Percentiles rank a stretch among this genome's conserved stretches.
These are phyloP conservation scores for Termitomyces sp. DNA, from an alignment of 768 basidiomycete species.

Conservation along the genomic window DNA sequence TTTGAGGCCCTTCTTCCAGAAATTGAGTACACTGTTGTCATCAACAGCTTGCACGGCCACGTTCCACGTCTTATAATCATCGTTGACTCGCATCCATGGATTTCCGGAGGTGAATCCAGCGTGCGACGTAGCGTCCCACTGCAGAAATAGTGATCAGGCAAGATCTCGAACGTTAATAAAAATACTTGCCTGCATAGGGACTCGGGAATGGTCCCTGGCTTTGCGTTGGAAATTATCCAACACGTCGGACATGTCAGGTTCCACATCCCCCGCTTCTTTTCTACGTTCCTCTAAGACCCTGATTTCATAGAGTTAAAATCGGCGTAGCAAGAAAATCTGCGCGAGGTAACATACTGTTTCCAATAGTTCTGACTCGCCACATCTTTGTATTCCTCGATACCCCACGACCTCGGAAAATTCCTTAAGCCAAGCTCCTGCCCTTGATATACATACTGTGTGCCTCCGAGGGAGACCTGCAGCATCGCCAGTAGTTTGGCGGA, in stretches of 20 bases:
- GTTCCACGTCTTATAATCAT: conserved; percentile 54
- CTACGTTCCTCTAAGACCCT: conserved; percentile 42
- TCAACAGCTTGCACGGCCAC: conserved; percentile 40
- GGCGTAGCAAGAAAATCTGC: not conserved
- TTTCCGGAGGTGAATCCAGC: conserved; percentile 64
- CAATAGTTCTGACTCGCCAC: conserved; percentile 62
- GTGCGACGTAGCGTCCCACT: conserved; percentile 58
- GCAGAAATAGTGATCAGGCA: not conserved
- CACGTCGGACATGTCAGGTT: conserved; percentile 62
- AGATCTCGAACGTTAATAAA: not conserved
- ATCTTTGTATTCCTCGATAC: conserved; percentile 72
- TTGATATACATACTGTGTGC: conserved; percentile 62
- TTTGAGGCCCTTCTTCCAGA: conserved; percentile 57
- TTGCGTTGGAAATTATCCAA: conserved; percentile 57
- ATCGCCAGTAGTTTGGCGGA: conserved; percentile 68
- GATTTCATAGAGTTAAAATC: not conserved
- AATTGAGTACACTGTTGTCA: conserved; percentile 38
- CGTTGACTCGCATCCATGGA: conserved; percentile 78
- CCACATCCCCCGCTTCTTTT: conserved; percentile 29
- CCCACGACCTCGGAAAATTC: conserved; percentile 64
- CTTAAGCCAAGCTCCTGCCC: conserved; percentile 68
- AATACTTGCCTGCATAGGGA: conserved; percentile 60
- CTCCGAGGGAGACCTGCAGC: conserved; percentile 58
- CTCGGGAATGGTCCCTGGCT: conserved; percentile 69
- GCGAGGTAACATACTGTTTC: conserved; percentile 42